phyloP scores from a whole-genome alignment of 2,329 filamentous ascomycete genomes.

The Pseudonectria foliicola region DNA sequence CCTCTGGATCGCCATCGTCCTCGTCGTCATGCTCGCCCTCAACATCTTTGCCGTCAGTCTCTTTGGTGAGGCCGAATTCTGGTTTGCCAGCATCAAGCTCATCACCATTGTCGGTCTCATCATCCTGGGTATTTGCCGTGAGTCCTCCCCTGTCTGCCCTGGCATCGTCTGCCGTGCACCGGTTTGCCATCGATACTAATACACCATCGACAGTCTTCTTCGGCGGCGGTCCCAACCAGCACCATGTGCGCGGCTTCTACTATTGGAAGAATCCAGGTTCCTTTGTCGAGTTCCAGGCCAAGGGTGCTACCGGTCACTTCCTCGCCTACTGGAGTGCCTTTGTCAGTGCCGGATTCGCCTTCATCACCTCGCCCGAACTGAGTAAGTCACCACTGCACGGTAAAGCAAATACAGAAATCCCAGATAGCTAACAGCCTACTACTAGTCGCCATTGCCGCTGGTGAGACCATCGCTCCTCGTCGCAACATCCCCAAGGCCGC shows the following conservation, averaged over 20 bases:
- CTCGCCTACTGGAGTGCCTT: constrained; percentile 52
- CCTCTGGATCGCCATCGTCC: constrained; percentile 54
- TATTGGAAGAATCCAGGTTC: constrained; percentile 36
- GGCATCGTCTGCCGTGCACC: no score
- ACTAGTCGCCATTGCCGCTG: constrained; percentile 50
- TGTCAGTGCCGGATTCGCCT: constrained; percentile 53
- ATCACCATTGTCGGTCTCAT: constrained; percentile 51
- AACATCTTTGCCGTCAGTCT: constrained; percentile 51
- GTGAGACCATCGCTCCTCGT: constrained; percentile 57
- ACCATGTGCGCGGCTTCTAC: constrained; percentile 34
- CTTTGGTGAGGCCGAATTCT: constrained; percentile 57
- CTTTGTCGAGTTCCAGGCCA: constrained; percentile 42
- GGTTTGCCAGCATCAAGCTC: constrained; percentile 54
- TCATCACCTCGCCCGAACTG: constrained; percentile 57
- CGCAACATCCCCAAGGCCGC: constrained; percentile 61
- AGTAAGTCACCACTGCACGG: constrained; percentile 9
- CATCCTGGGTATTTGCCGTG: constrained; percentile 38
- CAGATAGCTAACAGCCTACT: not conserved
- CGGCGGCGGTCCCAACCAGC: constrained; percentile 43
- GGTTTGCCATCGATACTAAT: no score
- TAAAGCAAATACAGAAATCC: no score
- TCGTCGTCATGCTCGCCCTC: constrained; percentile 45
- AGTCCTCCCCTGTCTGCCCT: no score
- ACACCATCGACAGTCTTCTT: constrained; percentile 37
- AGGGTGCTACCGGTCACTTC: constrained; percentile 44